These are phyloP conservation scores for Hypomontagnella monticulosa DNA, from an alignment of 495 filamentous ascomycete genomes.

Conservation along the genomic window DNA sequence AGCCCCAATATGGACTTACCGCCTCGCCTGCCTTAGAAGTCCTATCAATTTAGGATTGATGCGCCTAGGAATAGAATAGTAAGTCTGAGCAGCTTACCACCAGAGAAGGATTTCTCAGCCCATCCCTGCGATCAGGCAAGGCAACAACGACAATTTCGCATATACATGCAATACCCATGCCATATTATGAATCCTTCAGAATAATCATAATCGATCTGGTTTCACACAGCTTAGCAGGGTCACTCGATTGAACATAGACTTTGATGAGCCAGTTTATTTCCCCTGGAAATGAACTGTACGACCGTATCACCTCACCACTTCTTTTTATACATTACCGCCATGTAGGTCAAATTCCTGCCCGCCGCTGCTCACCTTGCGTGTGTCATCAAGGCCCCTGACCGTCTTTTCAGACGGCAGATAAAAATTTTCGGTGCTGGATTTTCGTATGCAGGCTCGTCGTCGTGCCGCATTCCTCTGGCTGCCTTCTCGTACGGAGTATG, in stretches of 20 bases:
- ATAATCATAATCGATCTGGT: background rate
- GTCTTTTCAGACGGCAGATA: background rate
- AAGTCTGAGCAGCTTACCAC: no score
- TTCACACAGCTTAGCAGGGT: background rate
- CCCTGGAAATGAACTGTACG: background rate
- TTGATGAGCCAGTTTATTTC: background rate
- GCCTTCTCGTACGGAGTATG: no score
- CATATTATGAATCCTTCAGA: background rate
- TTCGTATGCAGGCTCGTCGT: background rate
- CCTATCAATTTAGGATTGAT: background rate
- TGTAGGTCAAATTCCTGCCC: slow-evolving; percentile 1
- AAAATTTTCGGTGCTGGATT: background rate
- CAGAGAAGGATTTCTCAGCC: background rate
- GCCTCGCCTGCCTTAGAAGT: background rate
- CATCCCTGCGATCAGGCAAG: background rate
- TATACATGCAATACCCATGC: background rate
- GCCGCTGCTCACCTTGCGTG: background rate
- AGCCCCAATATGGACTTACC: background rate
- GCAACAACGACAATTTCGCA: slow-evolving; percentile 1
- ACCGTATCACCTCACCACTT: background rate
- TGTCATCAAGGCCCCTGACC: no score
- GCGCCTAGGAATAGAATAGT: background rate
- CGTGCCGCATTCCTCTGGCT: no score
- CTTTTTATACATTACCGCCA: background rate
- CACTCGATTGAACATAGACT: background rate